phyloP scores from a whole-genome alignment of 2,329 filamentous ascomycete species.

The Calonectria crousiana region DNA sequence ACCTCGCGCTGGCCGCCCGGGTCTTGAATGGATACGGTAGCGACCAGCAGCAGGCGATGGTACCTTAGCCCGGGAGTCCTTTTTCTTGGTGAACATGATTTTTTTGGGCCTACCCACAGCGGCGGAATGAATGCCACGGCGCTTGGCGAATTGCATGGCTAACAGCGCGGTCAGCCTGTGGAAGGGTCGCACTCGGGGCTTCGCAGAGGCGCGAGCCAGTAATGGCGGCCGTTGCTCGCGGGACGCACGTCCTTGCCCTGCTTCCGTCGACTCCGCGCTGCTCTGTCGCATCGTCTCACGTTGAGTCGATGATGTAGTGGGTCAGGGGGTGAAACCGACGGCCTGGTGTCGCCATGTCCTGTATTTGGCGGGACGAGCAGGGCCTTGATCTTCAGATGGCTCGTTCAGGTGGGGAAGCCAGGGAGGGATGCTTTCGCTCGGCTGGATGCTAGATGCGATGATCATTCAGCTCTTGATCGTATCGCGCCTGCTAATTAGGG shows the following conservation, averaged over 20 bases:
- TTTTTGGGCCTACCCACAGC: background rate
- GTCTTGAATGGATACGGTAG: constrained; percentile 38
- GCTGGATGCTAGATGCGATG: constrained; percentile 25
- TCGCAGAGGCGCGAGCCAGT: background rate
- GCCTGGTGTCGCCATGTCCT: constrained; percentile 32
- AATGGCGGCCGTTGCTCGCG: background rate
- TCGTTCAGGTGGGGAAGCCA: constrained; percentile 30
- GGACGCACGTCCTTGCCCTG: background rate
- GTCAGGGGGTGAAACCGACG: constrained; percentile 40
- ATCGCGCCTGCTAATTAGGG: constrained; percentile 30
- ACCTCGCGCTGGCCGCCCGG: constrained; percentile 27
- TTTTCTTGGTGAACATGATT: background rate
- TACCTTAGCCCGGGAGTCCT: background rate
- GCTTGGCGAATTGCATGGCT: constrained; percentile 8
- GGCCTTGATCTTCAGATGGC: constrained; percentile 1
- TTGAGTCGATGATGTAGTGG: constrained; percentile 43
- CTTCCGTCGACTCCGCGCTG: background rate
- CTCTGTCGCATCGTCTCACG: constrained; percentile 1
- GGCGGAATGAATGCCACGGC: background rate
- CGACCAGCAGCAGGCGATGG: constrained; percentile 32
- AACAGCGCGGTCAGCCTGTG: background rate
- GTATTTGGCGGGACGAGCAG: constrained; percentile 12
- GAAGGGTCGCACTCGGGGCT: constrained; percentile 2
- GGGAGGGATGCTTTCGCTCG: constrained; percentile 27
- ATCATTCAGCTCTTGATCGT: constrained; percentile 26